phyloP scores from a whole-genome alignment of 805 yeast genomes.

The Wickerhamiella lipophila region DNA sequence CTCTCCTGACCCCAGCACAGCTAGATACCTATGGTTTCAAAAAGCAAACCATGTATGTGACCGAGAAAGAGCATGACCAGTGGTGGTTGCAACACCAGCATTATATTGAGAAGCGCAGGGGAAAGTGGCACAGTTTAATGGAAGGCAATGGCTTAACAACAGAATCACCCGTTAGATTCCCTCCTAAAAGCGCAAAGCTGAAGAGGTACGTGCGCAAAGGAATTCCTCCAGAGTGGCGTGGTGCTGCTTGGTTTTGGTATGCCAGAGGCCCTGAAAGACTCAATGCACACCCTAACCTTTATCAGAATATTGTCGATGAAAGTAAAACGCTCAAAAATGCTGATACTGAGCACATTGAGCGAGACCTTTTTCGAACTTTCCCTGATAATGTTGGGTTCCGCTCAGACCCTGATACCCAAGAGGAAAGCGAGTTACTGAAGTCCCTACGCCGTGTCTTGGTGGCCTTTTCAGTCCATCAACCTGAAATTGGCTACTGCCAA shows the following conservation, averaged over 20 bases:
- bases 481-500: conserved; percentile 91
- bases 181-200: conserved; percentile 29
- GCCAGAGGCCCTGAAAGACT: conserved; percentile 72
- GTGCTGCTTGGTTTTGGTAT: conserved; percentile 91
- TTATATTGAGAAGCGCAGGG: conserved; percentile 50
- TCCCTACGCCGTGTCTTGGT: conserved; percentile 67
- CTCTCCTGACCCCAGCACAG: conserved; percentile 13
- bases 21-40: conserved; percentile 79
- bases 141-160: conserved; percentile 49
- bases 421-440: conserved; percentile 43
- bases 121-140: conserved; percentile 64
- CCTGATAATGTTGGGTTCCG: conserved; percentile 85
- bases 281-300: conserved; percentile 58
- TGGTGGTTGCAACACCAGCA: conserved; percentile 67
- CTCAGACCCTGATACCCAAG: conserved; percentile 27
- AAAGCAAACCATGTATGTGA: conserved; percentile 44
- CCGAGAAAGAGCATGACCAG: conserved; percentile 45
- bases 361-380: conserved; percentile 86
- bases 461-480: conserved; percentile 76
- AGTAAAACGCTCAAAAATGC: conserved; percentile 44
- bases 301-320: conserved; percentile 51
- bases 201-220: conserved; percentile 80
- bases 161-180: conserved; percentile 28
- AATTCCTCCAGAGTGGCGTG: conserved; percentile 95
- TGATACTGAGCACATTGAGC: conserved; percentile 85